Percentiles rank a stretch among this genome's conserved stretches.
phyloP scores from a whole-genome alignment of 2,329 filamentous ascomycete species.

The Arthrinium puccinioides region DNA sequence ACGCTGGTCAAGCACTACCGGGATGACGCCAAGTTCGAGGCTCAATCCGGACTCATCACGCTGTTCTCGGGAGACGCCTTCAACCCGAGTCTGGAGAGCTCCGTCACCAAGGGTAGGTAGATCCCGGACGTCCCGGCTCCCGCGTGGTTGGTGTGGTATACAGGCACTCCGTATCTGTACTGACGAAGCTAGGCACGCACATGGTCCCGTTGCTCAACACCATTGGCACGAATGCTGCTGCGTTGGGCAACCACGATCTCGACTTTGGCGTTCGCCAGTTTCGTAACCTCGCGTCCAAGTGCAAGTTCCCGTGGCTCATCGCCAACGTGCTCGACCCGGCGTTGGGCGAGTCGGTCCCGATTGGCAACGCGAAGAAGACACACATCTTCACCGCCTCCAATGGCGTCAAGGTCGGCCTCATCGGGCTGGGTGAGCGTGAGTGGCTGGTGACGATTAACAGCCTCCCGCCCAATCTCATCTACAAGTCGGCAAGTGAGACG shows the following conservation, averaged over 20 bases:
- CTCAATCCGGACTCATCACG: conserved; percentile 61
- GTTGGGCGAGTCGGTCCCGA: conserved; percentile 64
- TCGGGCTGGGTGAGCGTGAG: conserved; percentile 80
- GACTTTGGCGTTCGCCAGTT: conserved; percentile 87
- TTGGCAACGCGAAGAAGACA: conserved; percentile 70
- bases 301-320: conserved; percentile 81
- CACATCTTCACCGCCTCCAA: conserved; percentile 73
- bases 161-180: neutral
- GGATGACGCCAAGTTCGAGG: conserved; percentile 48
- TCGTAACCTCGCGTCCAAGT: conserved; percentile 62
- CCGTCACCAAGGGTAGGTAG: conserved; percentile 71
- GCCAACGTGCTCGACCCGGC: conserved; percentile 84
- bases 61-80: conserved; percentile 91
- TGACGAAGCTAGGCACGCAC: conserved; percentile 50
- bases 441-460: conserved; percentile 88
- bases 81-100: conserved; percentile 83
- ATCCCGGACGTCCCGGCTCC: neutral
- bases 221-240: conserved; percentile 72
- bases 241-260: conserved; percentile 75
- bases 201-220: conserved; percentile 83
- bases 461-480: conserved; percentile 73
- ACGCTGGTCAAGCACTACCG: conserved; percentile 71
- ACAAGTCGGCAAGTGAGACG: conserved; percentile 69
- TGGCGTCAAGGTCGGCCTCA: conserved; percentile 77
- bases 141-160: neutral